Evolutionary conservation across 345 rosid species (phyloP), one percentile per base, ranked within the genome.

Genomic region (Capsella bursapastoris): DNA sequence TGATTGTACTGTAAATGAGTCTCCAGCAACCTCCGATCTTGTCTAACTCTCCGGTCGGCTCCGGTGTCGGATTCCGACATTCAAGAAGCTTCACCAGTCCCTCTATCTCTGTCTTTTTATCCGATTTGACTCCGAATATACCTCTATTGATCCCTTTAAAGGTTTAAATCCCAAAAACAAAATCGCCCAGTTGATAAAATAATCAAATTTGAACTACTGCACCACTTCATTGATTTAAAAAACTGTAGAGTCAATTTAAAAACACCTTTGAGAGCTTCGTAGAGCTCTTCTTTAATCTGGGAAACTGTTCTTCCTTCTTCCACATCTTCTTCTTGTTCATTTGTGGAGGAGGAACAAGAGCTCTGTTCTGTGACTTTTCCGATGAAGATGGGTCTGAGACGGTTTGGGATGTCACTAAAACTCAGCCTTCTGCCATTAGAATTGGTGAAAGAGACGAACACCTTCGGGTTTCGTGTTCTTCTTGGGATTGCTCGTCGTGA

Each of bases 11-110:
- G 75, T 87, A 89, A 44, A 91, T 73, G 5, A 94, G 89, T 57
- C 82, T 90, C 98, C 98, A 91, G 59, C 88, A 79, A 40, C 98
- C 98, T 27, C 66, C 70, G 60, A 91, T 91, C 91, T 87, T 91
- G 5, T 82, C 82, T 34, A 94, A 55, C 75, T 84, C 87, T 31
- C 56, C 31, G 35, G 91, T 85, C 28, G 97, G 97, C 70, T 88
- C 79, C 64, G 89, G 86, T 8, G 89, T 94, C 75, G 95, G 97
- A 74, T 94, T 94, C 64, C 80, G 88, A 81, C 93, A 84, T 70
- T 94, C 95, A 14, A 91, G 63, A 22, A 83, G 82, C 81, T 85
- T 80, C 45, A 87, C 88, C 14, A 91, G 61, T 55, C 68, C 34
- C 70, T 86, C 88, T 52, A 90, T 90, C 82, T 91, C 89, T 44